These are phyloP conservation scores for Solanum gandarillasii DNA, from an alignment of 257 asterid genomes.

Conservation along the genomic window DNA sequence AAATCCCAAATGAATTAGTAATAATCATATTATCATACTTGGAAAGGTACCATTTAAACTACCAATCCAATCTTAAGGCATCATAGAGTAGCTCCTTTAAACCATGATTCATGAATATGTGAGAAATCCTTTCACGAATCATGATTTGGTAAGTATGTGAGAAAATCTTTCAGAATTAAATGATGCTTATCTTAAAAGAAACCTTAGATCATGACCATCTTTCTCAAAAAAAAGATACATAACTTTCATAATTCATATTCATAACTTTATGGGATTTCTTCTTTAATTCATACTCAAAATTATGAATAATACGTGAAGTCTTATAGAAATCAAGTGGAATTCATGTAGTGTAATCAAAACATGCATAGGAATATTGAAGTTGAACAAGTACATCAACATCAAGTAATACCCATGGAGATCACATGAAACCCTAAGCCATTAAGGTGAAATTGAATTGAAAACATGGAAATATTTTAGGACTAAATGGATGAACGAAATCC, in stretches of 20 bases:
- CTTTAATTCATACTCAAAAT: not conserved
- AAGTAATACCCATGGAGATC: not conserved
- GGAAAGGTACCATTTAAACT: not conserved
- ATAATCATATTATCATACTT: not conserved
- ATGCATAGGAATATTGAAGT: not conserved
- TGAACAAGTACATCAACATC: not conserved
- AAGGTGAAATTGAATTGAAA: not conserved
- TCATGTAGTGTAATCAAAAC: not conserved
- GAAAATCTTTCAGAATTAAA: not conserved
- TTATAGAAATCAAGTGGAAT: not conserved
- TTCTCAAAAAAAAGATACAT: not conserved
- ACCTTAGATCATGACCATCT: not conserved
- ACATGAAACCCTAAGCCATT: not conserved
- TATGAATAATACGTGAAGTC: not conserved
- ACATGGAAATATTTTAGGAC: not conserved
- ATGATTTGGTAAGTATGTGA: not conserved
- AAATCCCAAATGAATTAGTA: not conserved
- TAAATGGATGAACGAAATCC: not conserved
- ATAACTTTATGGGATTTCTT: too few relatives aligned
- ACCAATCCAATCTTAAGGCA: not conserved
- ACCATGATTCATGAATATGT: not conserved
- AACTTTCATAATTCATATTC: not conserved
- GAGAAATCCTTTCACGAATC: not conserved
- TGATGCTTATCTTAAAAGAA: too few relatives aligned
- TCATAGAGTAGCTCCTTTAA: not conserved